Conservation (phyloP, 441 rosid genomes). For the Breynia disticha region DNA sequence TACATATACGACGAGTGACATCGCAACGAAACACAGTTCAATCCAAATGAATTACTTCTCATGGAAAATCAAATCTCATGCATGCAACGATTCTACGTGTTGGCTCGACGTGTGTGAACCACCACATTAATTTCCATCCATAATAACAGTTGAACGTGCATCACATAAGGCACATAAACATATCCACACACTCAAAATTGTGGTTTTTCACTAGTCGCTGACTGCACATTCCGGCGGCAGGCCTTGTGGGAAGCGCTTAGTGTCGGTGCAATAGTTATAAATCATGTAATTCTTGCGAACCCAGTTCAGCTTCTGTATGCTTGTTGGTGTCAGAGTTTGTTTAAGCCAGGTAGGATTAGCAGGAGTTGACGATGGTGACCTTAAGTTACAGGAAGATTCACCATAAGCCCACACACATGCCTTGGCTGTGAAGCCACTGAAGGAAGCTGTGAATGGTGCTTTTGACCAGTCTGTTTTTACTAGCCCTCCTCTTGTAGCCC, state of each 20-base stretch:
- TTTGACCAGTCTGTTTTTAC: conserved; percentile 31
- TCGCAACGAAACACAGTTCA: too few relatives aligned
- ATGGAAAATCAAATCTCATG: too few relatives aligned
- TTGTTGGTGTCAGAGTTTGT: conserved; percentile 7
- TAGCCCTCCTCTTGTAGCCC: conserved; percentile 36
- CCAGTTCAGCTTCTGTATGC: conserved; percentile 19
- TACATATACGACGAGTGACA: too few relatives aligned
- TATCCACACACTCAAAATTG: too few relatives aligned
- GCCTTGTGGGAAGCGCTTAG: conserved; percentile 23
- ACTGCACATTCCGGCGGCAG: conserved; percentile 18
- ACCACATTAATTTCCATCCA: too few relatives aligned
- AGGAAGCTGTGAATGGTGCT: conserved; percentile 27
- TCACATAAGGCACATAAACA: too few relatives aligned
- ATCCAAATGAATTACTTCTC: too few relatives aligned
- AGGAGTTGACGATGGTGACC: neutral
- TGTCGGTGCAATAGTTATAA: conserved; percentile 20
- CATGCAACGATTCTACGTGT: too few relatives aligned
- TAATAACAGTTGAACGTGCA: too few relatives aligned
- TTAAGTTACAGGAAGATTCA: conserved; percentile 8
- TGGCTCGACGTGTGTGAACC: too few relatives aligned
- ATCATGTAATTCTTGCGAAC: conserved; percentile 26
- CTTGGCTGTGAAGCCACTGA: conserved; percentile 21
- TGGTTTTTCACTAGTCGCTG: neutral
- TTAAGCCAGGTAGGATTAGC: conserved; percentile 10
- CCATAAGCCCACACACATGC: conserved; percentile 21